Conservation (phyloP, 805 yeast species). For the Trichomonascus vanleenenianus region DNA sequence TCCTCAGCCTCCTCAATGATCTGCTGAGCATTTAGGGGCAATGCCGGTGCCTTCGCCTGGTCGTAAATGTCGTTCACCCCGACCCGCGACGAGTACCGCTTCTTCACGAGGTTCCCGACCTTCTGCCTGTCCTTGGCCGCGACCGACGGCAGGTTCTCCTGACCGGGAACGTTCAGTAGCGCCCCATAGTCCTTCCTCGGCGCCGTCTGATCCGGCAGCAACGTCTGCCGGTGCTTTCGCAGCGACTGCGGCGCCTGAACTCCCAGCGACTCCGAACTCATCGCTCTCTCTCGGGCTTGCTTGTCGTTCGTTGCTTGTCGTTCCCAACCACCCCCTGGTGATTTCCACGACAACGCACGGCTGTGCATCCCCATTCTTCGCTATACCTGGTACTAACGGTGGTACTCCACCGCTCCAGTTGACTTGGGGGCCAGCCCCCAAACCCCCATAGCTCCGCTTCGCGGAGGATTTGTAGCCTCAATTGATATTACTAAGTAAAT, state of each 20-base stretch:
- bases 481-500: too few relatives aligned
- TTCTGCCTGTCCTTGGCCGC: constrained; percentile 19
- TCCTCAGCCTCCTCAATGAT: constrained; percentile 45
- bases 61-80: constrained; percentile 52
- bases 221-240: constrained; percentile 23
- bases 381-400: too few relatives aligned
- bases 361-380: too few relatives aligned
- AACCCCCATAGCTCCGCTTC: too few relatives aligned
- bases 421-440: too few relatives aligned
- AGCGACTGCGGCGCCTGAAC: constrained; percentile 14
- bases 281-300: too few relatives aligned
- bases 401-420: too few relatives aligned
- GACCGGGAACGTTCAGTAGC: constrained; percentile 7
- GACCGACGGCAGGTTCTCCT: constrained; percentile 17
- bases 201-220: constrained; percentile 10
- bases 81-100: constrained; percentile 20
- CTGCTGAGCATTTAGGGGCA: constrained; percentile 70
- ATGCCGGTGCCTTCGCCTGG: constrained; percentile 73
- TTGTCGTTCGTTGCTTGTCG: too few relatives aligned
- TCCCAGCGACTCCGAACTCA: too few relatives aligned
- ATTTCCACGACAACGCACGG: too few relatives aligned
- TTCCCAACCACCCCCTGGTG: too few relatives aligned
- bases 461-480: too few relatives aligned
- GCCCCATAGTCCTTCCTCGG: constrained; percentile 11
- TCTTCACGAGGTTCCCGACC: constrained; percentile 22